Base-by-base conservation (phyloP, 1,139 yeast genomes). In the Geotrichum reessii region DNA sequence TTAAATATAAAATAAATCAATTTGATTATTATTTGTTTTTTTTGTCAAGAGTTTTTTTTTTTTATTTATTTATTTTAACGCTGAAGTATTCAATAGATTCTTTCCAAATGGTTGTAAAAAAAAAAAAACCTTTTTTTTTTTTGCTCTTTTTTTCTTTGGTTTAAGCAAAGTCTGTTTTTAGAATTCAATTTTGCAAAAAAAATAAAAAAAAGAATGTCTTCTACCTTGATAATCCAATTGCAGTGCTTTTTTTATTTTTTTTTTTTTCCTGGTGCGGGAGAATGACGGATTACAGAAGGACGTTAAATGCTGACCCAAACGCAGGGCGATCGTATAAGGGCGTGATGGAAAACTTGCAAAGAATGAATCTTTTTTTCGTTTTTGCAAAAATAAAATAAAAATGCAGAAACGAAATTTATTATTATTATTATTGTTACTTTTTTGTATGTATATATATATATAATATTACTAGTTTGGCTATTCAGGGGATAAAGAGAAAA, bases 101-200 rank as follows among this genome's bases (percentile, higher is more conserved):
- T n/a, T n/a, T n/a, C n/a, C n/a, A 25, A 25, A 25, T 25, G 4
- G 28, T 25, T 5, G 7, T 25, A 49, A 49, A 28, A 28, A 28
- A 19, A 27, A 14, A 27, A 28, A 31, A 28, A 31, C 12, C 28
- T 24, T 31, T 14, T 7, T 7, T 37, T n/a, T 37, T n/a, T n/a
- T 37, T 37, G n/a, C n/a, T n/a, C 19, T 12, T 24, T 7, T 49
- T 49, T 37, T 44, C 31, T 49, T 31, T 49, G 17, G 6, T 31
- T 8, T n/a, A 31, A 49, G 44, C 44, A 49, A 49, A 28, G 22
- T 28, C 52, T 49, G 42, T 49, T 49, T 49, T 31, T 49, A 31
- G 44, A 28, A 28, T 31, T 49, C n/a, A n/a, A n/a, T n/a, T n/a
- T n/a, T 28, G 33, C 25, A 22, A 49, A 31, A 24, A 47, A 47